These are phyloP conservation scores for Meyerozyma athensensis DNA, from an alignment of 1,139 yeast genomes.

Conservation along the genomic window DNA sequence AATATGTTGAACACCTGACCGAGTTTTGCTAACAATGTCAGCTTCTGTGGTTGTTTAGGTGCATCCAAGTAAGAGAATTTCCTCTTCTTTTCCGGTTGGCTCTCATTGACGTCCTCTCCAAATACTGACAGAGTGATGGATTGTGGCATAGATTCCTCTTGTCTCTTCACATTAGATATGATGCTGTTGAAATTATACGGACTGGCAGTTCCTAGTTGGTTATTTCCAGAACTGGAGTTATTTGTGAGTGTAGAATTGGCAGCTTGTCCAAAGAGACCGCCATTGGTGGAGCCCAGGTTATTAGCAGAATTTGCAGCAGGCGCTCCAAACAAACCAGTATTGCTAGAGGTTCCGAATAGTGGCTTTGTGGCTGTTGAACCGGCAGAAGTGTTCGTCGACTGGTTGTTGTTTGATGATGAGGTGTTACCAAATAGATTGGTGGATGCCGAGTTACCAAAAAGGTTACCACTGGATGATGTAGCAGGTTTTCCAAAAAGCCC, in stretches of 20 bases:
- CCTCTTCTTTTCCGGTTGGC: conserved; percentile 16
- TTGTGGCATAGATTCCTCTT: conserved; percentile 24
- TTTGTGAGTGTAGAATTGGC: too few relatives aligned
- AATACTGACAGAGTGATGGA: conserved; percentile 34
- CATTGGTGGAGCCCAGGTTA: conserved; percentile 7
- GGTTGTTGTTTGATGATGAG: neutral
- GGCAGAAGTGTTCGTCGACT: neutral
- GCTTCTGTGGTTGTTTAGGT: conserved; percentile 11
- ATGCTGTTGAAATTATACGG: conserved; percentile 26
- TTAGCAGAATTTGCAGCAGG: neutral
- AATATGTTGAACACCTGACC: conserved; percentile 37
- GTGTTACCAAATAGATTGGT: conserved; percentile 2
- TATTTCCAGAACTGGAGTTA: too few relatives aligned
- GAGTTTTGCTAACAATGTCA: conserved; percentile 30
- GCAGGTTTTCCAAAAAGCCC: conserved; percentile 9
- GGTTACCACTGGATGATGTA: conserved; percentile 12
- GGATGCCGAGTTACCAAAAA: conserved; percentile 17
- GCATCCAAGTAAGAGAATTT: conserved; percentile 16
- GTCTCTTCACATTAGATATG: conserved; percentile 14
- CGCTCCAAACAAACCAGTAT: conserved; percentile 2
- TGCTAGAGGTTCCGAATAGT: conserved; percentile 11
- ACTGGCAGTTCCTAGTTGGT: conserved; percentile 10
- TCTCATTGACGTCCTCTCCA: conserved; percentile 12
- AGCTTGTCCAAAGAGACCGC: conserved; percentile 9
- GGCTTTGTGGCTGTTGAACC: conserved; percentile 7